A percentile compares a stretch with the other conserved stretches of the same genome.
Conservation (phyloP, 345 rosid species). For the Eucalyptus caleyi region DNA sequence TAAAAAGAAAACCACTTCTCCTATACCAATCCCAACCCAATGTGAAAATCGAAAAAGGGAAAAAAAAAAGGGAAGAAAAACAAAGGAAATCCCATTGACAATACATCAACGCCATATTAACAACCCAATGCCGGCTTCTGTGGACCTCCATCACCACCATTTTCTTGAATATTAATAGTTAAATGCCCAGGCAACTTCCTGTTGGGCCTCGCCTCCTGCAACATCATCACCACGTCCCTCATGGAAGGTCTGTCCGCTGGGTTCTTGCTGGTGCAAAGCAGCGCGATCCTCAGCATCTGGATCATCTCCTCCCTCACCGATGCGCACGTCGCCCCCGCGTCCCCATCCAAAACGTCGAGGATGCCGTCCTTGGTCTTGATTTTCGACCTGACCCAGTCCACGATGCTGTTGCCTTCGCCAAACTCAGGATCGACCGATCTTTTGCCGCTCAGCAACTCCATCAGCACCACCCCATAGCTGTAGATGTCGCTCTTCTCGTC, state of each 20-base stretch:
- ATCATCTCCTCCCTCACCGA: constrained; percentile 84
- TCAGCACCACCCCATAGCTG: constrained; percentile 79
- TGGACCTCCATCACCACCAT: neutral
- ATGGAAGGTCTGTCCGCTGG: constrained; percentile 87
- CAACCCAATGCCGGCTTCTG: constrained; percentile 41
- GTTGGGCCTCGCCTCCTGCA: constrained; percentile 86
- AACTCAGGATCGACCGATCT: constrained; percentile 74
- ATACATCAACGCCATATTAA: constrained; percentile 21
- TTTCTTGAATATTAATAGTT: constrained; percentile 5
- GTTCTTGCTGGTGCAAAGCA: constrained; percentile 67
- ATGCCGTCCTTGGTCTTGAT: constrained; percentile 57
- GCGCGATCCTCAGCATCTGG: constrained; percentile 74
- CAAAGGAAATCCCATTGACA: neutral
- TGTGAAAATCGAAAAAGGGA: neutral
- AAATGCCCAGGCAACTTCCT: constrained; percentile 21
- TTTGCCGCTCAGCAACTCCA: constrained; percentile 73
- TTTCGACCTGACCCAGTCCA: constrained; percentile 87
- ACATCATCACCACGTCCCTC: constrained; percentile 94
- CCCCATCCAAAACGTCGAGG: constrained; percentile 45
- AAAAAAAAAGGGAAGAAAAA: neutral
- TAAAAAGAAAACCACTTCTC: constrained; percentile 9
- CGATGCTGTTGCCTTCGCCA: constrained; percentile 90
- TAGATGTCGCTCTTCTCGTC: constrained; percentile 96
- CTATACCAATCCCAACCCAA: constrained; percentile 51
- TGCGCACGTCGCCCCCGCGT: constrained; percentile 54